Conservation (phyloP, 495 filamentous ascomycete genomes). For the Xylaria palmicola region DNA sequence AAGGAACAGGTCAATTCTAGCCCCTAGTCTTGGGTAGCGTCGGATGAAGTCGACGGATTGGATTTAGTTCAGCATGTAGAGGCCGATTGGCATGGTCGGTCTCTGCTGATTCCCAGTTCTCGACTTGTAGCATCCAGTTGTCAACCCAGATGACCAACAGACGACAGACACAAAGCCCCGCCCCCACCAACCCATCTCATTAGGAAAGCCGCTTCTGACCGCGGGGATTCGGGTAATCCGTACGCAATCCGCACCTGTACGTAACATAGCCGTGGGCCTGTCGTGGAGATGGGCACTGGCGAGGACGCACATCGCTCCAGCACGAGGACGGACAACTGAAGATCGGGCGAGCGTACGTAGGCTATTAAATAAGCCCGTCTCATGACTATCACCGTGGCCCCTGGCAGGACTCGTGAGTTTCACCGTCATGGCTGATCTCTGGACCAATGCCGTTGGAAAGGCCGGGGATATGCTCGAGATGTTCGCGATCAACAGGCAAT, state of each 20-base stretch:
- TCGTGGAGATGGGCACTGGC: constrained; percentile 25
- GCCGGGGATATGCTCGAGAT: background rate
- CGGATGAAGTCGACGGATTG: constrained; percentile 9
- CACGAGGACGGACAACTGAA: constrained; percentile 12
- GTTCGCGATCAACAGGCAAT: constrained; percentile 2
- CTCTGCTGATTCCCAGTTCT: constrained; percentile 1
- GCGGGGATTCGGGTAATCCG: constrained; percentile 7
- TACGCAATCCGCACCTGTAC: background rate
- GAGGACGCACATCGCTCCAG: constrained; percentile 30
- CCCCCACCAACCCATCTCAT: constrained; percentile 11
- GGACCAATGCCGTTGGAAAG: constrained; percentile 1
- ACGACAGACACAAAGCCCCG: constrained; percentile 8
- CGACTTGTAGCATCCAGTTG: constrained; percentile 1
- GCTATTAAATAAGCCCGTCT: constrained; percentile 9
- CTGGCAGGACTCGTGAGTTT: too few relatives aligned
- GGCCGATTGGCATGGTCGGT: background rate
- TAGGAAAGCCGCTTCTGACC: constrained; percentile 10
- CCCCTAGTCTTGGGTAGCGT: constrained; percentile 8
- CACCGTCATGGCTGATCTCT: background rate
- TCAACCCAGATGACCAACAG: constrained; percentile 12
- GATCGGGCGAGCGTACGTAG: constrained; percentile 12
- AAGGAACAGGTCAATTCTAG: background rate
- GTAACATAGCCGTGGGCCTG: background rate
- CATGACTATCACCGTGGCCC: background rate
- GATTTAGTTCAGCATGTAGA: background rate